These are phyloP conservation scores for Coleophoma cylindrospora DNA, from an alignment of 2,329 filamentous ascomycete genomes.

Conservation along the genomic window DNA sequence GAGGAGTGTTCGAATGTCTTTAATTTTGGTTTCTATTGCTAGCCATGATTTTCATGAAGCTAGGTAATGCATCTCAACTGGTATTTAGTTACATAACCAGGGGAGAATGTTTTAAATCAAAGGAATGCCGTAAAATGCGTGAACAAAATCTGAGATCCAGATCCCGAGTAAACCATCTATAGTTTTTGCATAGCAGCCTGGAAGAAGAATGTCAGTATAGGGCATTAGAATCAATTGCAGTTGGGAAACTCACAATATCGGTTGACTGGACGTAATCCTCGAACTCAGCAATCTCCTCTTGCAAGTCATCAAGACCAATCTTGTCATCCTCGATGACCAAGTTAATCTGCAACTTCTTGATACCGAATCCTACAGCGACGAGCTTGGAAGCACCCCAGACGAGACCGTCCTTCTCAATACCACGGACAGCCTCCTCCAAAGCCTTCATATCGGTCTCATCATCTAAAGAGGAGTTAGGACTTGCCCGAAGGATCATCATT, in stretches of 20 bases:
- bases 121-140: constrained; percentile 13
- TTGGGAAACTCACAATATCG: constrained; percentile 58
- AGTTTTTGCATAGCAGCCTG: constrained; percentile 83
- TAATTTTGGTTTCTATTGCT: constrained; percentile 11
- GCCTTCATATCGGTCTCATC: constrained; percentile 89
- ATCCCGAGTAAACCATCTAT: constrained; percentile 45
- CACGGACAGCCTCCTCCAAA: constrained; percentile 75
- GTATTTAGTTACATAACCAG: constrained; percentile 15
- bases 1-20: constrained; percentile 1
- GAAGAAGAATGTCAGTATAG: constrained; percentile 16
- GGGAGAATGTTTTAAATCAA: constrained; percentile 15
- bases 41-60: constrained; percentile 23
- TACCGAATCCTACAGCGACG: constrained; percentile 89
- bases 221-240: not conserved
- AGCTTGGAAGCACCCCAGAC: constrained; percentile 93
- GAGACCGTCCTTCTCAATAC: constrained; percentile 87
- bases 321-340: constrained; percentile 97
- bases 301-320: constrained; percentile 79
- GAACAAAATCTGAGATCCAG: constrained; percentile 18
- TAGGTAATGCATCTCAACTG: constrained; percentile 17
- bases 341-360: constrained; percentile 99
- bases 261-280: constrained; percentile 97
- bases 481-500: not conserved
- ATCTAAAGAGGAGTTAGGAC: constrained; percentile 43
- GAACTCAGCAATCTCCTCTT: constrained; percentile 77